Evolutionary conservation across 2,329 filamentous ascomycete species (phyloP).

Genomic region (Clonostachys rosea): DNA sequence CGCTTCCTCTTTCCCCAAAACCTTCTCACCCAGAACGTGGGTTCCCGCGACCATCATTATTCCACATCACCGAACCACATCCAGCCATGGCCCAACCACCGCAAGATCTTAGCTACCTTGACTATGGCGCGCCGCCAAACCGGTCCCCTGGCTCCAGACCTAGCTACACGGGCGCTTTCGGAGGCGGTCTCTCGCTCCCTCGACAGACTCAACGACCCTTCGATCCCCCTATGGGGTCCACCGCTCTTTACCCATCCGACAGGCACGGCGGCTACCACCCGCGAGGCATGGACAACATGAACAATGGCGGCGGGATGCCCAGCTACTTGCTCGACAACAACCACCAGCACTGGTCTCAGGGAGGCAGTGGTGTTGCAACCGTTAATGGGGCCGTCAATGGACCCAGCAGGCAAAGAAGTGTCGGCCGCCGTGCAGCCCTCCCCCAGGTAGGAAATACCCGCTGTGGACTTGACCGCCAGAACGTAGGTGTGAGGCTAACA

Average conservation of each 20-base stretch:
- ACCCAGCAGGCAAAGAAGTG: slow-evolving; percentile 49
- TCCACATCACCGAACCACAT: too few species aligned
- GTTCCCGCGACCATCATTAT: too few species aligned
- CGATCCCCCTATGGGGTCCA: slow-evolving; percentile 60
- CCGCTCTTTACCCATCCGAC: slow-evolving; percentile 68
- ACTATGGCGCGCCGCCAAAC: slow-evolving; percentile 55
- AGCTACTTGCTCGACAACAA: slow-evolving; percentile 60
- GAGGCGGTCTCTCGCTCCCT: slow-evolving; percentile 34
- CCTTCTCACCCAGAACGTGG: neutral
- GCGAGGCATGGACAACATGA: slow-evolving; percentile 51
- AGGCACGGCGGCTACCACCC: slow-evolving; percentile 47
- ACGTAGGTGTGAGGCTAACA: slow-evolving; percentile 2
- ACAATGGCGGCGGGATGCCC: slow-evolving; percentile 30
- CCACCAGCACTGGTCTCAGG: slow-evolving; percentile 78
- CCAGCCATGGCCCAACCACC: slow-evolving; percentile 40
- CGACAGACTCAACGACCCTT: slow-evolving; percentile 67
- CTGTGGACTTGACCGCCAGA: neutral
- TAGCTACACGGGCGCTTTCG: slow-evolving; percentile 47
- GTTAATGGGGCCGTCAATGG: slow-evolving; percentile 62
- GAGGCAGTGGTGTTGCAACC: slow-evolving; percentile 59
- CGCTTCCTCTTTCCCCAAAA: neutral
- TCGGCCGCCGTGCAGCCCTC: slow-evolving; percentile 56
- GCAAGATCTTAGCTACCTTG: slow-evolving; percentile 66
- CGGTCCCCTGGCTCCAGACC: slow-evolving; percentile 67
- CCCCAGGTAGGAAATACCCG: slow-evolving; percentile 60